A percentile compares a stretch with the other conserved stretches of the same genome.
Evolutionary conservation across 495 filamentous ascomycete species (phyloP).

Genomic region (Immersiella caudata): DNA sequence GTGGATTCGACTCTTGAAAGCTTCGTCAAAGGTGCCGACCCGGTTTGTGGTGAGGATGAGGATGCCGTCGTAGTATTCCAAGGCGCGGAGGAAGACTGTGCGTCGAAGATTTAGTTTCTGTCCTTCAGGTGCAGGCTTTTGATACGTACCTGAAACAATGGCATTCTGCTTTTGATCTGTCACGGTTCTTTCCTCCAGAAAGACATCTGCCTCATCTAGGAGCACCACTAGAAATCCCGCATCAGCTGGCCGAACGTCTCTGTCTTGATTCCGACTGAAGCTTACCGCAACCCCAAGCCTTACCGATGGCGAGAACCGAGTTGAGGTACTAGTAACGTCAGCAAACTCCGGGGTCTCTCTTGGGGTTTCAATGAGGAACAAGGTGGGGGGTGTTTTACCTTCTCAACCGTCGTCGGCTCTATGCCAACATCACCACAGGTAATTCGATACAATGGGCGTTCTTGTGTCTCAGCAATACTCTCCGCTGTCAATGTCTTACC

Average conservation of each 20-base stretch:
- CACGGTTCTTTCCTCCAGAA: slow-evolving; percentile 44
- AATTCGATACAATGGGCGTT: slow-evolving; percentile 52
- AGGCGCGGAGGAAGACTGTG: slow-evolving; percentile 41
- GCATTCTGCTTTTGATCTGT: slow-evolving; percentile 49
- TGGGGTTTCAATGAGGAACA: too few relatives aligned
- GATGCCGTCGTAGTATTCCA: slow-evolving; percentile 50
- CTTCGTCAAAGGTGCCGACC: slow-evolving; percentile 43
- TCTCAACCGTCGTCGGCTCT: slow-evolving; percentile 28
- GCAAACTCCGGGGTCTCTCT: too few relatives aligned
- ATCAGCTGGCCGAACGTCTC: neutral
- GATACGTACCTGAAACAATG: slow-evolving; percentile 34
- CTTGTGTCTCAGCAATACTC: slow-evolving; percentile 47
- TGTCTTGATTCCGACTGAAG: neutral
- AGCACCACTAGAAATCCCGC: neutral
- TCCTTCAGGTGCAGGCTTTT: neutral
- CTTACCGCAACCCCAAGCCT: slow-evolving; percentile 27
- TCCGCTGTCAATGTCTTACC: slow-evolving; percentile 6
- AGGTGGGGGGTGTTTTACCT: too few relatives aligned
- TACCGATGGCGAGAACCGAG: slow-evolving; percentile 52
- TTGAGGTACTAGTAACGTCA: too few relatives aligned
- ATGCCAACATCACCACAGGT: slow-evolving; percentile 55
- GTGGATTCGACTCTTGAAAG: slow-evolving; percentile 46
- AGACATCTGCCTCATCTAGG: slow-evolving; percentile 37
- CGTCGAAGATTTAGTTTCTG: neutral
- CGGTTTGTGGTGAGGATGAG: slow-evolving; percentile 54